These are phyloP conservation scores for Fragaria ananassa DNA, from an alignment of 306 rosid genomes.

Conservation along the genomic window DNA sequence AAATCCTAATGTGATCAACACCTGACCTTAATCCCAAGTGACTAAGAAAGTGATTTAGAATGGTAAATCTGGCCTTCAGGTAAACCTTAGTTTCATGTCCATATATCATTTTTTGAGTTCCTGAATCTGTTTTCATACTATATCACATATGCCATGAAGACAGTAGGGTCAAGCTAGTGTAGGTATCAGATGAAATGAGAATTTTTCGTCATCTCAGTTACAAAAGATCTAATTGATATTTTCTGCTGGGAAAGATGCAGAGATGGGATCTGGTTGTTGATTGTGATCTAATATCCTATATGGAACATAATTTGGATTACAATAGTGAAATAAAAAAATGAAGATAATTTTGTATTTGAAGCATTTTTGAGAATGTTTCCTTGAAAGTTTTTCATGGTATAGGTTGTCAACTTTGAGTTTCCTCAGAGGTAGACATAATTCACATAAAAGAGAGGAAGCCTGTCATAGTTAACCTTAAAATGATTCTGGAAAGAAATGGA, in stretches of 20 bases:
- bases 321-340: neutral
- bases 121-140: neutral
- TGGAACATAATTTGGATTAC: neutral
- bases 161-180: neutral
- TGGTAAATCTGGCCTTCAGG: neutral
- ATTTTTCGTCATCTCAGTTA: neutral
- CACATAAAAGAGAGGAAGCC: neutral
- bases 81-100: neutral
- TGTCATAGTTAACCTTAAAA: neutral
- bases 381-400: neutral
- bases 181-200: no score
- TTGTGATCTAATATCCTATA: neutral
- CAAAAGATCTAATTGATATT: neutral
- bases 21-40: neutral
- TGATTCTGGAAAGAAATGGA: neutral
- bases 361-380: neutral
- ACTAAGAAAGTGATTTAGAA: neutral
- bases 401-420: neutral
- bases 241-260: neutral
- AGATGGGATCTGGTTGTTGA: neutral
- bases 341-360: neutral
- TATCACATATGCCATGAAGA: neutral
- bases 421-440: neutral
- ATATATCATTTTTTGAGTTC: neutral
- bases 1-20: neutral